Evolutionary conservation across 2,329 filamentous ascomycete species (phyloP).

Genomic region (Aspergillus thermomutatus): DNA sequence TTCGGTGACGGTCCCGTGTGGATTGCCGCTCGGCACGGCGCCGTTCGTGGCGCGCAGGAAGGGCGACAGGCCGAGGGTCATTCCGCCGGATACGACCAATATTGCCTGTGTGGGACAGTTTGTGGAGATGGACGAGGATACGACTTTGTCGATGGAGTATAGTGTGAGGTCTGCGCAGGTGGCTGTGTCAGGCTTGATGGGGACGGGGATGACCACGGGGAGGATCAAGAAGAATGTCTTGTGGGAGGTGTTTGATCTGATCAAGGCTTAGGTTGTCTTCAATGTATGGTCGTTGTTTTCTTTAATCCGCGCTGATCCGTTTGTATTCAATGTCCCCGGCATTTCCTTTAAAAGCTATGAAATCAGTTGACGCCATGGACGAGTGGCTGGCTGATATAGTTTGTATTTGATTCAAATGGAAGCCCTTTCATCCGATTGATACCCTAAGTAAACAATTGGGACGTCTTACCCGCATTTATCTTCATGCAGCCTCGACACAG

Average conservation of each 20-base stretch:
- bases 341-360: too few relatives aligned
- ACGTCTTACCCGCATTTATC: too few relatives aligned
- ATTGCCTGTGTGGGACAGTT: slow-evolving; percentile 18
- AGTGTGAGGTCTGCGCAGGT: slow-evolving; percentile 18
- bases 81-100: slow-evolving; percentile 17
- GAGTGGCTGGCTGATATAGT: too few relatives aligned
- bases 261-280: too few relatives aligned
- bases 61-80: slow-evolving; percentile 38
- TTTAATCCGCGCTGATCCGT: too few relatives aligned
- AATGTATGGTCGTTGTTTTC: too few relatives aligned
- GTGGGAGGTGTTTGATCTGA: not conserved
- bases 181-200: slow-evolving; percentile 20
- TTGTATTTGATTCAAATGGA: too few relatives aligned
- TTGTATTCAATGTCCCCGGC: too few relatives aligned
- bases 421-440: too few relatives aligned
- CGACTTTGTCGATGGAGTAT: slow-evolving; percentile 14
- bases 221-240: not conserved
- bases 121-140: slow-evolving; percentile 17
- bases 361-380: too few relatives aligned
- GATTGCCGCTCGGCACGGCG: slow-evolving; percentile 41
- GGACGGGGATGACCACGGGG: not conserved
- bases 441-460: too few relatives aligned
- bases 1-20: slow-evolving; percentile 35
- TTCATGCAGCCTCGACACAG: too few relatives aligned
- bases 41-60: slow-evolving; percentile 34